Evolutionary conservation across 805 yeast species (phyloP).

Genomic region (Jamesozyma gamospora): DNA sequence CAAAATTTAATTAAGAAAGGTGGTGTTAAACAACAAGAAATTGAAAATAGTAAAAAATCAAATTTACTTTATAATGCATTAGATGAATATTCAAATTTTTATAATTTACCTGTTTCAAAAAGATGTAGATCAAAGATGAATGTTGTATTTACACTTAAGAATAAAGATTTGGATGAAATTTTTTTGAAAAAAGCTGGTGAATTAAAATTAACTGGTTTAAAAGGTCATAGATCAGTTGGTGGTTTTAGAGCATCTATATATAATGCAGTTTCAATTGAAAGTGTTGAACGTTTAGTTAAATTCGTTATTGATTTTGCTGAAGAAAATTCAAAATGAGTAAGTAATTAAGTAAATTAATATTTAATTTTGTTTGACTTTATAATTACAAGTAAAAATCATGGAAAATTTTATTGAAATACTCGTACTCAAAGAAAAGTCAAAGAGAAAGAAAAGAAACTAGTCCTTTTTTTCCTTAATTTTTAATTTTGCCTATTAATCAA

Average conservation of each 20-base stretch:
- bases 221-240: constrained; percentile 96
- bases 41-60: constrained; percentile 53
- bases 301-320: constrained; percentile 55
- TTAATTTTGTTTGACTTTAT: constrained; percentile 14
- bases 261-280: constrained; percentile 66
- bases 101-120: constrained; percentile 53
- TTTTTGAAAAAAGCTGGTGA: constrained; percentile 62
- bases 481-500: constrained; percentile 39
- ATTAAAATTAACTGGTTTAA: constrained; percentile 59
- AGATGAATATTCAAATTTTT: constrained; percentile 57
- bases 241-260: constrained; percentile 92
- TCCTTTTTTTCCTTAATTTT: too few relatives aligned
- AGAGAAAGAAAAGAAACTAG: too few relatives aligned
- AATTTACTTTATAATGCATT: constrained; percentile 50
- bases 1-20: constrained; percentile 54
- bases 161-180: constrained; percentile 52
- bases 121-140: constrained; percentile 79
- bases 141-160: constrained; percentile 73
- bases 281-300: constrained; percentile 46
- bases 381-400: constrained; percentile 21
- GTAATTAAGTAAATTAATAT: not conserved
- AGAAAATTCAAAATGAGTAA: constrained; percentile 13
- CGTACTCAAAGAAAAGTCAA: constrained; percentile 50
- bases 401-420: constrained; percentile 25
- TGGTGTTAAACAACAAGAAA: constrained; percentile 57